These are phyloP conservation scores for Xanthoparmelia taractica DNA, from an alignment of 495 filamentous ascomycete species.

Conservation along the genomic window DNA sequence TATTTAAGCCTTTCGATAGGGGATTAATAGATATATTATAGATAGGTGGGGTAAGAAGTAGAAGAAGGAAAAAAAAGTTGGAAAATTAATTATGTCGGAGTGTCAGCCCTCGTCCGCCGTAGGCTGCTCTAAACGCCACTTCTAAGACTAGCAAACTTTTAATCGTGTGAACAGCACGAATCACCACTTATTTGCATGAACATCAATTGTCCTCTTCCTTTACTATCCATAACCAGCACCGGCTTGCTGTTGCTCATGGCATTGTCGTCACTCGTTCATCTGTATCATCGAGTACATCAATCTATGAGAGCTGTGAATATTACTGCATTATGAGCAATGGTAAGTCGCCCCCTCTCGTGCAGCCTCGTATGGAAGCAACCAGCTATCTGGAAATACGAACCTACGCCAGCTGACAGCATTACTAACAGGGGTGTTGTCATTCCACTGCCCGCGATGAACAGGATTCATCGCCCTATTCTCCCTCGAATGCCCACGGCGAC, in stretches of 20 bases:
- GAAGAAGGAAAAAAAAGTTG: no score
- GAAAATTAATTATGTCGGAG: no score
- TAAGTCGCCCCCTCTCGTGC: constrained; percentile 9
- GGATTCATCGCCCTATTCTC: constrained; percentile 22
- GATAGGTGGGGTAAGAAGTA: no score
- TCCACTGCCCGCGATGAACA: constrained; percentile 20
- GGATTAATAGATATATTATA: neutral
- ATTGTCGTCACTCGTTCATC: constrained; percentile 13
- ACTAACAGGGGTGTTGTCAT: constrained; percentile 24
- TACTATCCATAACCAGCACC: neutral
- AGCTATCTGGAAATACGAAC: neutral
- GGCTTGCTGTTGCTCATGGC: constrained; percentile 12
- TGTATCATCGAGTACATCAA: constrained; percentile 1
- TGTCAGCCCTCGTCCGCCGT: no score
- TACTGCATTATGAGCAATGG: constrained; percentile 20
- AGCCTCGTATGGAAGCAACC: neutral
- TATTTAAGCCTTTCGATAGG: neutral
- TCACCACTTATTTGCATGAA: constrained; percentile 2
- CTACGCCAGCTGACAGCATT: neutral
- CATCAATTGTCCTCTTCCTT: constrained; percentile 1
- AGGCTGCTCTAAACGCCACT: constrained; percentile 2
- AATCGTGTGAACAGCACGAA: constrained; percentile 3
- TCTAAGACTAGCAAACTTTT: neutral
- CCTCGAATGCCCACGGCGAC: constrained; percentile 19
- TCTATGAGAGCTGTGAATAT: neutral